Evolutionary conservation across 345 rosid genomes (phyloP), one percentile per base, ranked within the genome.

Genomic region (Eucalyptus urophylla): DNA sequence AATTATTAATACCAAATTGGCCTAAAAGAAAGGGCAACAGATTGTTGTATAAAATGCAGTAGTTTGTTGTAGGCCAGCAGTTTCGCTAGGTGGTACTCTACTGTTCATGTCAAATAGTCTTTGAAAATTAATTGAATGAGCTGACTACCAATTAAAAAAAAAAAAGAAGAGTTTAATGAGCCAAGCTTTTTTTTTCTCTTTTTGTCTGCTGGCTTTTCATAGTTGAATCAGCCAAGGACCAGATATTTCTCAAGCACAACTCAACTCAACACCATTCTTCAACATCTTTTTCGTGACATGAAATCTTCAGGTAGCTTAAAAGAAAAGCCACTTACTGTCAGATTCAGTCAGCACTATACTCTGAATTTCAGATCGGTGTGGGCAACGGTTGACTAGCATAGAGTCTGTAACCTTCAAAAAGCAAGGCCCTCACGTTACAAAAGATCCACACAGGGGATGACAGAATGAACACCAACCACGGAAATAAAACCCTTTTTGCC

Each of bases 361-460:
- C 91, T 95, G 96, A 86, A 95, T 94, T 92, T 95, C 97, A 3
- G 94, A 93, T 67, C 93, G 95, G 92, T 94, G 97, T 8, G 96
- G 96, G 89, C 96, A 95, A 86, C 95, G 95, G 58, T 92, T 91
- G 21, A 95, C 90, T 49, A 92, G 45, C 40, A 81, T 88, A 88
- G 93, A 93, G 54, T 94, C 92, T 80, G 88, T 80, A 65, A 93
- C 92, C 97, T 95, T 90, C 87, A 51, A 67, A 16, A 67, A 11
- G 27, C 45, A 86, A 65, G 67, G 53, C 33, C 43, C 3, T 88
- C 72, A 22, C 8, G 8, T 65, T 49, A 87, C 89, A 60, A 33
- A 69, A 47, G n/a, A 29, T 19, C 22, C 37, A 31, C 53, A 87
- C 44, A 25, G 21, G 45, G 51, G 44, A 16, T n/a, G 11, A 33